Evolutionary conservation across 179 eudicot genomes (phyloP), one percentile per base, ranked within the genome.

Genomic region (Pouteria campechiana): DNA sequence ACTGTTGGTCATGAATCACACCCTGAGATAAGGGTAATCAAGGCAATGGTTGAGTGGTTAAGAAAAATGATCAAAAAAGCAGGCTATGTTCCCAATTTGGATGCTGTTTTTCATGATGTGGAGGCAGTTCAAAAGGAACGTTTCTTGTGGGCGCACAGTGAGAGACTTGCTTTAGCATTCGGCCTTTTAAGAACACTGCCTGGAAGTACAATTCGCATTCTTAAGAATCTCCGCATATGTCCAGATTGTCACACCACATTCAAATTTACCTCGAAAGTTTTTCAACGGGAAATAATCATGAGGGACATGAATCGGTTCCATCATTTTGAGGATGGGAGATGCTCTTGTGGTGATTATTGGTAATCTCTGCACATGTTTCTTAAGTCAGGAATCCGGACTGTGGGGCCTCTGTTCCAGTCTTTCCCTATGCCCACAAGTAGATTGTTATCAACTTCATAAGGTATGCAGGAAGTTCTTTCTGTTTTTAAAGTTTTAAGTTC

Each of bases 291-390:
- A 55, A 72, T 81, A 43, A 55, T 81, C 9, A 28, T 81, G 9
- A 68, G 92, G 38, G 92, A 81, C 69, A 77, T 81, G 38, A 77
- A 81, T 36, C 57, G 92, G 54, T 81, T 77, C 63, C 92, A 81
- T 54, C 85, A 78, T 54, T 74, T 81, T 36, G 57, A 55, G 41
- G 52, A 67, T 50, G 92, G 85, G 29, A 3, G 25, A 29, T 81
- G 85, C 54, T 81, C 85, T 29, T 77, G 92, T 68, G 72, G 78
- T 39, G 85, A 81, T 66, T 81, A 77, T 57, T 81, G 92, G 92
- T 81, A 68, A 69, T 44, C n/a, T n/a, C n/a, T n/a, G n/a, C n/a
- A n/a, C n/a, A n/a, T n/a, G n/a, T n/a, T n/a, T n/a, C n/a, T n/a
- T n/a, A n/a, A n/a, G n/a, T n/a, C n/a, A n/a, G n/a, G n/a, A n/a